These are phyloP conservation scores for Erodium moschatum DNA, from an alignment of 441 rosid genomes.

Conservation along the genomic window DNA sequence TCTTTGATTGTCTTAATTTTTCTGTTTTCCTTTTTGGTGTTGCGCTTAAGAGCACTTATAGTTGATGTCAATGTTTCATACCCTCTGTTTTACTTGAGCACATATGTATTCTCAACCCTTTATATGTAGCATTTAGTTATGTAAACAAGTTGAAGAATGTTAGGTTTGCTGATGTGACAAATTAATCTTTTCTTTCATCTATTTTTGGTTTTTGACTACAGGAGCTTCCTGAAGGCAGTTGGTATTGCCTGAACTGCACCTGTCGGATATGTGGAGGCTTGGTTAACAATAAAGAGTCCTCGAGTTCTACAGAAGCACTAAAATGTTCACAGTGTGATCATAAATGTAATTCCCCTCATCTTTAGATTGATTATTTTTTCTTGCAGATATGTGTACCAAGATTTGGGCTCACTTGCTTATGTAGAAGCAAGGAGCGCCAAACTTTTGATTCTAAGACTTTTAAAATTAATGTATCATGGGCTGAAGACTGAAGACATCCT, in stretches of 20 bases:
- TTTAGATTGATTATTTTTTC: neutral
- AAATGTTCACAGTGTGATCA: constrained; percentile 86
- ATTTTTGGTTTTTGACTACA: constrained; percentile 24
- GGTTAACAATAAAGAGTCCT: constrained; percentile 45
- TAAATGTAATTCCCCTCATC: constrained; percentile 52
- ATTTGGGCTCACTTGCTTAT: no score
- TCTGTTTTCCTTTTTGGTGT: neutral
- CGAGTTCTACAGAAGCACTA: constrained; percentile 34
- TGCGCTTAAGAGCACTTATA: neutral
- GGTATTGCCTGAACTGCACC: constrained; percentile 90
- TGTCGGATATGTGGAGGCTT: constrained; percentile 71
- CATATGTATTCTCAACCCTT: constrained; percentile 6
- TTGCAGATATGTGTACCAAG: no score
- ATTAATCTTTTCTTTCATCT: neutral
- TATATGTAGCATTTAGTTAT: neutral
- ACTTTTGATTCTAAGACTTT: no score
- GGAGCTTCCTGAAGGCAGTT: constrained; percentile 88
- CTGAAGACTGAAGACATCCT: no score
- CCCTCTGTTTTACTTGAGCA: neutral
- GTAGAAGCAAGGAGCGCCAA: no score
- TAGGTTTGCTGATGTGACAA: constrained; percentile 12
- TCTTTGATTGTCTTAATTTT: neutral
- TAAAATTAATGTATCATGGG: no score
- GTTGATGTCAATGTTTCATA: neutral
- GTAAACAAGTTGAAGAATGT: neutral